Conservation (phyloP, 495 filamentous ascomycete genomes). For the Venustampulla echinocandica region DNA sequence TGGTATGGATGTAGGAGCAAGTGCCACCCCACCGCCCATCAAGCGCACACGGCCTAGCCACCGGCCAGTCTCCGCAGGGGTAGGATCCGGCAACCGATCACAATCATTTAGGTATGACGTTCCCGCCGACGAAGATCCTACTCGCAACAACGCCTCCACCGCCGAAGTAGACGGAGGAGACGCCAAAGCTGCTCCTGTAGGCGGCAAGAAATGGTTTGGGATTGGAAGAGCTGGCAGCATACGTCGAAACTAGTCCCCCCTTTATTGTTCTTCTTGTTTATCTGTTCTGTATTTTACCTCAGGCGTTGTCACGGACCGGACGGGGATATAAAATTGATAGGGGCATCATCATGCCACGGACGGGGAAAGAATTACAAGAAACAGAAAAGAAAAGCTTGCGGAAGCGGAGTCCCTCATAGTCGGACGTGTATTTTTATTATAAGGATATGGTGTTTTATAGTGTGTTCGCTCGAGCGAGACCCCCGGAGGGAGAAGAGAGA, state of each 20-base stretch:
- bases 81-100: not conserved
- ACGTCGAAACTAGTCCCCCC: not conserved
- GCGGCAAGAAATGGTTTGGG: constrained; percentile 15
- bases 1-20: constrained; percentile 4
- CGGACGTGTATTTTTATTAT: no score
- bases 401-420: no score
- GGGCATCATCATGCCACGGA: no score
- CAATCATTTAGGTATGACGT: not conserved
- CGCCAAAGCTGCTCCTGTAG: not conserved
- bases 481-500: no score
- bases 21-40: constrained; percentile 22
- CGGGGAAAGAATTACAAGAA: no score
- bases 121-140: not conserved
- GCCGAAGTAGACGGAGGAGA: not conserved
- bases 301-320: no score
- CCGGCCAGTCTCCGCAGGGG: constrained; percentile 15
- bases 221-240: constrained; percentile 4
- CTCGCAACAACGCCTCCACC: not conserved
- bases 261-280: no score
- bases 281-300: no score
- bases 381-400: no score
- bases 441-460: no score
- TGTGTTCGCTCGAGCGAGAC: no score
- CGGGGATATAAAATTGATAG: no score
- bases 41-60: constrained; percentile 8